Base-by-base conservation (phyloP, 129 eudicot species). In the Erigeron canadensis region DNA sequence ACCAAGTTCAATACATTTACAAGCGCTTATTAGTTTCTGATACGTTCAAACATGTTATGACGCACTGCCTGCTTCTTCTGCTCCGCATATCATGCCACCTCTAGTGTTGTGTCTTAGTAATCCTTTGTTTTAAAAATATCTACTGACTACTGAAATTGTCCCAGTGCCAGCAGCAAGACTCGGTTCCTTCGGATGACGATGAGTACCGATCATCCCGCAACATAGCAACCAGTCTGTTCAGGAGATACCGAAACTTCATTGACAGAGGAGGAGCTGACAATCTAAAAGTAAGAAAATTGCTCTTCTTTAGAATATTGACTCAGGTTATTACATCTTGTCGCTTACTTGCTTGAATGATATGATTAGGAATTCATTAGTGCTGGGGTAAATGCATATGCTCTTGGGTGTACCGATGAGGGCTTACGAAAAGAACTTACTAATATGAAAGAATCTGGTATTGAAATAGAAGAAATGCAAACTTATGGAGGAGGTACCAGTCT, bases 221-320 rank as follows among this genome's bases (percentile, higher is more conserved):
- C 59, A 94, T 94, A 67, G 99, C 99, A 65, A 86, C 84, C 77
- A 94, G 93, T 79, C 75, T 94, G 80, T 82, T 94, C 62, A 90
- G 76, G 79, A 88, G 99, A 63, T 94, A 94, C 81, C 79, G 89
- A 50, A 90, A 88, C 70, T 85, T 79, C 47, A 77, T 82, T 5
- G 91, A 90, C 70, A 91, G 96, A 61, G 99, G 97, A 77, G 99
- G 99, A 73, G 87, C 85, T 68, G 97, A 94, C 85, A 89, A 89
- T 80, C 70, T 94, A 65, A 87, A 94, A 81, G 99, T 94, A 82
- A 46, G 41, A 69, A 57, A 63, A 23, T 39, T 13, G 38, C 82
- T 73, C 67, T 65, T 74, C 59, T 4, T 28, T 81, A 10, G 7
- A 17, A 61, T 8, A 18, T 69, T 18, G 45, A 48, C 41, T 58